Conservation (phyloP, 163 green algal species). For the Chlorella variabilis region DNA sequence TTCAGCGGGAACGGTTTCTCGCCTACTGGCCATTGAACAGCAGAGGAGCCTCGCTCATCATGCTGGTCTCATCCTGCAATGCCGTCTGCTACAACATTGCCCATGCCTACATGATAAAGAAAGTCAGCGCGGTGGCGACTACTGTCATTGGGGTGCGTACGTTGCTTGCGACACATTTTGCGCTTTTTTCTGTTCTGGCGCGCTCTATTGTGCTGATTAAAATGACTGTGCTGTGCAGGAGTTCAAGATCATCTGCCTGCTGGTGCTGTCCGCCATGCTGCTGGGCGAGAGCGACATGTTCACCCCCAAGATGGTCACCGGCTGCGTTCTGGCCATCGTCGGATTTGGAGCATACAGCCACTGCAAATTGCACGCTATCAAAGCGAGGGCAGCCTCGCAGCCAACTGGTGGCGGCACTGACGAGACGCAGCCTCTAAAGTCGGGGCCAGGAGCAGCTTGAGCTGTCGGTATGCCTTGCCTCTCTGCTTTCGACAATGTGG, state of each 20-base stretch:
- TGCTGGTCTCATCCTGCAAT: slow-evolving; percentile 42
- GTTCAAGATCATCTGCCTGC: slow-evolving; percentile 68
- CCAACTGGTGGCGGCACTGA: too few species aligned
- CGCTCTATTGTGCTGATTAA: too few species aligned
- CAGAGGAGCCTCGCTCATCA: slow-evolving; percentile 25
- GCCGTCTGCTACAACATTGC: slow-evolving; percentile 35
- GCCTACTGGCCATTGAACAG: slow-evolving; percentile 32
- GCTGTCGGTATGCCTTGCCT: too few species aligned
- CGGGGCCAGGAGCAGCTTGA: too few species aligned
- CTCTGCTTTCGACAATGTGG: too few species aligned
- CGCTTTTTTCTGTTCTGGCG: too few species aligned
- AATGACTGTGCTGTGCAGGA: not conserved
- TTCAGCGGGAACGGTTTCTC: slow-evolving; percentile 25
- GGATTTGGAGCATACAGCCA: slow-evolving; percentile 56
- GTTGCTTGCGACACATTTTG: too few species aligned
- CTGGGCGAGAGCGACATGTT: slow-evolving; percentile 59
- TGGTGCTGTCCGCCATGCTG: slow-evolving; percentile 65
- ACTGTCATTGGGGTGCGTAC: not conserved
- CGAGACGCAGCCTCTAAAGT: too few species aligned
- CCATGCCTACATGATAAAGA: not conserved
- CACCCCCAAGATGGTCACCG: slow-evolving; percentile 42
- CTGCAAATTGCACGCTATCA: slow-evolving; percentile 29
- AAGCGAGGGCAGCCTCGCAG: not conserved
- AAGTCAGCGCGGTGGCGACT: not conserved
- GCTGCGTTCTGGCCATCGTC: slow-evolving; percentile 45